Conservation (phyloP, 495 filamentous ascomycete species). For the Aspergillus funiculosus region DNA sequence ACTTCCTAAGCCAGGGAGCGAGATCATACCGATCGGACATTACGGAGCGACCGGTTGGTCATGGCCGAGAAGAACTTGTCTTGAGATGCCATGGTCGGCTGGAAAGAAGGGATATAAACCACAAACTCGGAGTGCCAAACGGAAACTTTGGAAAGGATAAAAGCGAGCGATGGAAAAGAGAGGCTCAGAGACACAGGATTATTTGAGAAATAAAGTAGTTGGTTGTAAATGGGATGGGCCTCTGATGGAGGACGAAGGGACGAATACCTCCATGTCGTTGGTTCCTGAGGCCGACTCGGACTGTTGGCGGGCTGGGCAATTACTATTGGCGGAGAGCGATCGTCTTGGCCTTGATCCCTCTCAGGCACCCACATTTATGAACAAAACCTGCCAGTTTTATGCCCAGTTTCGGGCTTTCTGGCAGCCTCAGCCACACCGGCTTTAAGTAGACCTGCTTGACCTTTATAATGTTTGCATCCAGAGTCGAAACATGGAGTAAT, state of each 20-base stretch:
- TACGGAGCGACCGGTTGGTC: slow-evolving; percentile 78
- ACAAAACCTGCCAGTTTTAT: no score
- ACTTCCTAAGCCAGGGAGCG: no score
- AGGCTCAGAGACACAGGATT: not conserved
- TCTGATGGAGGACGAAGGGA: slow-evolving; percentile 13
- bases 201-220: not conserved
- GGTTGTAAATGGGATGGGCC: slow-evolving; percentile 5
- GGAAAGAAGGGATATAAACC: slow-evolving; percentile 1
- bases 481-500: no score
- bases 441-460: no score
- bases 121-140: not conserved
- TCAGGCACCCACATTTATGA: slow-evolving; percentile 12
- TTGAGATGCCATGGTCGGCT: slow-evolving; percentile 33
- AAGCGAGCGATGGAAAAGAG: not conserved
- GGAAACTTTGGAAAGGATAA: not conserved
- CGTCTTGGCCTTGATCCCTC: not conserved
- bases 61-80: slow-evolving; percentile 41
- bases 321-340: slow-evolving; percentile 12
- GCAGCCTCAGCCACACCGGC: not conserved
- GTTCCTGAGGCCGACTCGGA: slow-evolving; percentile 15
- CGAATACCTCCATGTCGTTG: slow-evolving; percentile 6
- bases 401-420: no score
- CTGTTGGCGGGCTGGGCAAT: slow-evolving; percentile 2
- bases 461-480: no score
- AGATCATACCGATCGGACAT: slow-evolving; percentile 69